Evolutionary conservation across 331 rosid species (phyloP).

Genomic region (Rosa hybrid): DNA sequence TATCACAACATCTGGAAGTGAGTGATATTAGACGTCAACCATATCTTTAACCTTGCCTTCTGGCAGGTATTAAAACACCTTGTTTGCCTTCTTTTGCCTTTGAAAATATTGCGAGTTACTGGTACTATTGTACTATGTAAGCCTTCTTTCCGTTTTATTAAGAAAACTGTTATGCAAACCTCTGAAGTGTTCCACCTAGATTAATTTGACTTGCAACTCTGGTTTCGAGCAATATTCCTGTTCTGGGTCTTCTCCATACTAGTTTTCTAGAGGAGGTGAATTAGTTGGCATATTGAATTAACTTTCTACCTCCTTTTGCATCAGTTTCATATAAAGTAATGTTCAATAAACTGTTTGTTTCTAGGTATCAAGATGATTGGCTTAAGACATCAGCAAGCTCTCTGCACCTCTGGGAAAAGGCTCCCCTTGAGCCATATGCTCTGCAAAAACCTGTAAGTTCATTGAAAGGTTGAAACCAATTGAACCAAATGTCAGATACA

Average conservation of each 20-base stretch:
- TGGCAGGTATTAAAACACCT: neutral
- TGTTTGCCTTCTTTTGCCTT: neutral
- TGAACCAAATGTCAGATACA: conserved; percentile 13
- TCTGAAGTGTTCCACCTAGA: neutral
- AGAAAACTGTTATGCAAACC: neutral
- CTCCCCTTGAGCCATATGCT: conserved; percentile 97
- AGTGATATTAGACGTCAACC: neutral
- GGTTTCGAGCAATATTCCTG: neutral
- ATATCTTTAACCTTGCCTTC: neutral
- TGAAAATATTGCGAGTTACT: neutral
- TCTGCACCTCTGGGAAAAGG: conserved; percentile 92
- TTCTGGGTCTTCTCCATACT: neutral
- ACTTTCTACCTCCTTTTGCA: neutral
- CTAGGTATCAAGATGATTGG: conserved; percentile 99
- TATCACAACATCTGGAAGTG: conserved; percentile 10
- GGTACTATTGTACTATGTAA: neutral
- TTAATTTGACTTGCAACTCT: neutral
- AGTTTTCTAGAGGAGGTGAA: neutral
- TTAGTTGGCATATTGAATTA: neutral
- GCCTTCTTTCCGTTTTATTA: neutral
- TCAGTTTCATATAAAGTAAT: neutral
- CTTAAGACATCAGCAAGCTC: conserved; percentile 86
- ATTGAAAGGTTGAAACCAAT: conserved; percentile 13
- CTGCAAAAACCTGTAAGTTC: conserved; percentile 78
- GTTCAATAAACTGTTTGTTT: conserved; percentile 15